Evolutionary conservation across 805 yeast genomes (phyloP), one percentile per base, ranked within the genome.

Genomic region (Hanseniaspora meyeri): DNA sequence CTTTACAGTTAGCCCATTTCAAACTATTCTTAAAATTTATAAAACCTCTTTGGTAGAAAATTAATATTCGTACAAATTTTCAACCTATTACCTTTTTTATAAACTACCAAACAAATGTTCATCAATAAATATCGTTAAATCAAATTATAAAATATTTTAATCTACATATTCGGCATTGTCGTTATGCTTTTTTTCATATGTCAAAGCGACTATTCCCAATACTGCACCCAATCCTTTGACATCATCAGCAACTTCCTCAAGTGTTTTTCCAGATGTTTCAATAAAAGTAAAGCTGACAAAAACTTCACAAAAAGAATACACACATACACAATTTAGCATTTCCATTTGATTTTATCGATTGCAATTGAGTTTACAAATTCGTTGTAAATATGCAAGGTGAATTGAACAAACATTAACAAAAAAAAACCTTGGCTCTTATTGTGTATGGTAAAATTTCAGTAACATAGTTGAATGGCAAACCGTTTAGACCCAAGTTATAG

Each of bases 381-480:
- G 59, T 66, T 68, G 61, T 63, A 65, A 58, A 70, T 60, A 49
- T 64, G 67, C 51, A 60, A 55, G 12, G 52, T n/a, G 58, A 63
- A 65, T 58, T 63, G 65, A 27, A 60, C 51, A 14, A 59, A 38
- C 9, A 61, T 17, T 58, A 63, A 61, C n/a, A 64, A 17, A 55
- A 62, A 63, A 40, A 65, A 54, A 59, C 70, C 57, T 65, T 66
- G 16, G 67, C 62, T 65, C 70, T 63, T 46, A 65, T 60, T 16
- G 65, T 64, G 61, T 62, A 67, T 50, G 74, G 68, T 49, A 66
- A 58, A 40, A 67, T 66, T 62, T 74, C 80, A 43, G 80, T 74
- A 51, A 72, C 62, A 63, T 77, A 77, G 48, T 74, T 61, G 62
- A 64, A 71, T 49, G 78, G 77, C 55, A 75, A 67, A 48, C 78